Percentiles rank a stretch among this genome's conserved stretches.
Evolutionary conservation across 345 rosid species (phyloP).

Genomic region (Psidium friedrichsthalianum): DNA sequence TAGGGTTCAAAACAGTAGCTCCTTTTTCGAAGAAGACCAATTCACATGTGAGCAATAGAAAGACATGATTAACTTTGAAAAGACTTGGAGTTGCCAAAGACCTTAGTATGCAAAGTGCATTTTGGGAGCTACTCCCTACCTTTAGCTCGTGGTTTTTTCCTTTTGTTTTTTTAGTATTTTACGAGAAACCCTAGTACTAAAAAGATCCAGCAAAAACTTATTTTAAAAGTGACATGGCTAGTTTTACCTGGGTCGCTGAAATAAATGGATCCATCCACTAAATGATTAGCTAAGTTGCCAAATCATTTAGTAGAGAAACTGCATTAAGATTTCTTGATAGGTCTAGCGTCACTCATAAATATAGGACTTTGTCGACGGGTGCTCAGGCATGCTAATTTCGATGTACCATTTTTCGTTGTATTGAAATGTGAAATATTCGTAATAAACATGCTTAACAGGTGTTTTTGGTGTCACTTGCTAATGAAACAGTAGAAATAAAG

Average conservation of each 20-base stretch:
- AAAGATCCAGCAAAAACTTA: background rate
- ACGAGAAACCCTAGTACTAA: background rate
- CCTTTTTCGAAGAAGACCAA: background rate
- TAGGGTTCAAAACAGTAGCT: background rate
- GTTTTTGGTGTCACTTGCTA: background rate
- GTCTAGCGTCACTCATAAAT: background rate
- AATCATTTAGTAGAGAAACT: background rate
- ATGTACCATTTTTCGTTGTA: accelerated
- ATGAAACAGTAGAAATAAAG: background rate
- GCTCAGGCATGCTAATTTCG: accelerated
- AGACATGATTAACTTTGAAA: background rate
- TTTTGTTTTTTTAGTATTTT: background rate
- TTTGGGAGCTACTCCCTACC: background rate
- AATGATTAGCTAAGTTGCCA: background rate
- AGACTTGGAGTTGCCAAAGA: background rate
- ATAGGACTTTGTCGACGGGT: background rate
- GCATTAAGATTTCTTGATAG: background rate
- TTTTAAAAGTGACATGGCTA: background rate
- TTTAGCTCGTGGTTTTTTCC: background rate
- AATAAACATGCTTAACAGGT: background rate
- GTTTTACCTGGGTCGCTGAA: background rate
- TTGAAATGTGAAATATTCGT: background rate
- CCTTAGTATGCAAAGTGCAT: background rate
- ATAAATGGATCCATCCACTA: background rate
- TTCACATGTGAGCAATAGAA: background rate